phyloP scores from a whole-genome alignment of 805 yeast species.

The Saturnispora bothae region DNA sequence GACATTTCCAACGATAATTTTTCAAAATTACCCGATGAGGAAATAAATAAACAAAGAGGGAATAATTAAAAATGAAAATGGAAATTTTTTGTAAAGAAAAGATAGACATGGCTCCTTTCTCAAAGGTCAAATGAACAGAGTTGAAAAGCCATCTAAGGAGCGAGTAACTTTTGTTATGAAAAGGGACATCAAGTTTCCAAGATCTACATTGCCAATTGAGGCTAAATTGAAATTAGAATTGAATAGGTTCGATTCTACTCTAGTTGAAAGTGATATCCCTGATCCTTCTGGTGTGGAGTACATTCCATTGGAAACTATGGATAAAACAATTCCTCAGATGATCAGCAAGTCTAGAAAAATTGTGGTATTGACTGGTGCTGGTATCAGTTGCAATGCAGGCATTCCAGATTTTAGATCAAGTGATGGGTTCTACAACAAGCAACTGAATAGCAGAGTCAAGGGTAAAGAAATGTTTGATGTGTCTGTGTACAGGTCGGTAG shows the following conservation, averaged over 20 bases:
- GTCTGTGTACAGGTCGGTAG: constrained; percentile 60
- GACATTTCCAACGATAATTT: neutral
- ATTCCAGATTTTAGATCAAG: constrained; percentile 89
- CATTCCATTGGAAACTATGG: constrained; percentile 4
- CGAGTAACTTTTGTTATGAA: constrained; percentile 3
- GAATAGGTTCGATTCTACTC: constrained; percentile 7
- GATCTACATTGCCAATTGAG: neutral
- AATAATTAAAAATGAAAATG: neutral
- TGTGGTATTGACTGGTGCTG: constrained; percentile 87
- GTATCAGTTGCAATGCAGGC: constrained; percentile 93
- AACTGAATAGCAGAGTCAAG: constrained; percentile 42
- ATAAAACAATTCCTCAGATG: constrained; percentile 28
- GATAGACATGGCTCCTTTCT: neutral
- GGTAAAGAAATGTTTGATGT: constrained; percentile 92
- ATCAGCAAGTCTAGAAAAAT: constrained; percentile 42
- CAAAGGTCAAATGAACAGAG: neutral
- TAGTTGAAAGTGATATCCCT: constrained; percentile 3
- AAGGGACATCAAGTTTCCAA: neutral
- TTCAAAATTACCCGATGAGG: neutral
- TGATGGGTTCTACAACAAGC: constrained; percentile 62
- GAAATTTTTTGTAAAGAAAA: neutral
- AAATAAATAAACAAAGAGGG: neutral
- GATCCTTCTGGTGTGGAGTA: constrained; percentile 6
- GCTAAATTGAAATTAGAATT: constrained; percentile 1
- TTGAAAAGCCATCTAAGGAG: neutral